A percentile compares a stretch with the other conserved stretches of the same genome.
Evolutionary conservation across 257 asterid genomes (phyloP).

Genomic region (Prunella vulgaris): DNA sequence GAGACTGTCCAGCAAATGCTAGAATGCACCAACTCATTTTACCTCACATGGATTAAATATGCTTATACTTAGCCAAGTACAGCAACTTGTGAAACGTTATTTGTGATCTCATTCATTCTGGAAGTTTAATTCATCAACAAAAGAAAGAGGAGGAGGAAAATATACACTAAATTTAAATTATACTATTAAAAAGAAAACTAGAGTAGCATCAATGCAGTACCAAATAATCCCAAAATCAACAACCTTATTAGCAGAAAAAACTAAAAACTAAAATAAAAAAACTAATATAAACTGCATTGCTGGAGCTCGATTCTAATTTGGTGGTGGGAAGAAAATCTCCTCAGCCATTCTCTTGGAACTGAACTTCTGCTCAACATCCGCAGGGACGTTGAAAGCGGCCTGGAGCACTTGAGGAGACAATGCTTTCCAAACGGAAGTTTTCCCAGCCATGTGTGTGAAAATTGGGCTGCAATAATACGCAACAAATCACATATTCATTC

Average conservation of each 20-base stretch:
- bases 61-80: too few relatives aligned
- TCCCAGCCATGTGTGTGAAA: constrained; percentile 63
- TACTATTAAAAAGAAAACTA: background rate
- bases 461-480: constrained; percentile 43
- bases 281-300: background rate
- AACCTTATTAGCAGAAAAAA: background rate
- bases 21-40: too few relatives aligned
- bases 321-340: constrained; percentile 84
- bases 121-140: background rate
- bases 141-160: background rate
- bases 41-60: too few relatives aligned
- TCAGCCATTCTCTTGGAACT: constrained; percentile 63
- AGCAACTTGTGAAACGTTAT: too few relatives aligned
- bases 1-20: too few relatives aligned
- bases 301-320: constrained; percentile 27
- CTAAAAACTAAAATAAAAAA: too few relatives aligned
- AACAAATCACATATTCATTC: background rate
- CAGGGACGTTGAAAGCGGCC: constrained; percentile 49
- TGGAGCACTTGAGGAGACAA: constrained; percentile 56
- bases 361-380: constrained; percentile 62
- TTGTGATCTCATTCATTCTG: background rate
- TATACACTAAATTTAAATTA: background rate
- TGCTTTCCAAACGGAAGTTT: constrained; percentile 59
- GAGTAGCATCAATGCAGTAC: background rate
- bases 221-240: too few relatives aligned